Evolutionary conservation across 1,284 basidiomycete genomes (phyloP).

Genomic region (Cryptococcus wingfieldii): DNA sequence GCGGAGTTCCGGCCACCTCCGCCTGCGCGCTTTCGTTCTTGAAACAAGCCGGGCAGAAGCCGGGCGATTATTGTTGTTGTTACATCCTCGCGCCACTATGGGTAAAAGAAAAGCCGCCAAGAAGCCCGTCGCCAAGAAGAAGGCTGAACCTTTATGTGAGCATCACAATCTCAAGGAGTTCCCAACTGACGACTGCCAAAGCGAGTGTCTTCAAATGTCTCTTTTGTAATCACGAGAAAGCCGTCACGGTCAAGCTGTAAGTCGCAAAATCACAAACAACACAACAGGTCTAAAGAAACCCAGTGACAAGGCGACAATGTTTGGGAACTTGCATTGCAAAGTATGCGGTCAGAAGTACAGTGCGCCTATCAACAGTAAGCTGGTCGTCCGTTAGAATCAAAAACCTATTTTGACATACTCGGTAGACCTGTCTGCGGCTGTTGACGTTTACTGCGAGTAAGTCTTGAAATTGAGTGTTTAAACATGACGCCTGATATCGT

Average conservation of each 20-base stretch:
- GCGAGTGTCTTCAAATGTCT: constrained; percentile 48
- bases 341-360: constrained; percentile 40
- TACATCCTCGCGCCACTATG: constrained; percentile 19
- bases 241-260: constrained; percentile 40
- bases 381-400: not conserved
- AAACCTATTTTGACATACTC: too few relatives aligned
- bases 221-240: constrained; percentile 47
- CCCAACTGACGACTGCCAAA: constrained; percentile 8
- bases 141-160: constrained; percentile 35
- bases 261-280: constrained; percentile 2
- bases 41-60: not conserved
- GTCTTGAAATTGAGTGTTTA: constrained; percentile 4
- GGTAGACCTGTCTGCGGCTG: constrained; percentile 40
- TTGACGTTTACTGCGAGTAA: constrained; percentile 47
- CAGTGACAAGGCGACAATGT: constrained; percentile 43
- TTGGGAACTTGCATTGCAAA: constrained; percentile 39
- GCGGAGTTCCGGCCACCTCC: constrained; percentile 5
- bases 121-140: constrained; percentile 37
- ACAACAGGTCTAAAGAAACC: not conserved
- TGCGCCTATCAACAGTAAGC: constrained; percentile 42
- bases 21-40: not conserved
- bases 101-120: constrained; percentile 47
- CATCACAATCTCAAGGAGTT: not conserved
- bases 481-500: constrained; percentile 3
- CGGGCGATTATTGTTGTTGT: not conserved